Base-by-base conservation (phyloP, 2,329 filamentous ascomycete species). In the Paraphoma chrysanthemicola region DNA sequence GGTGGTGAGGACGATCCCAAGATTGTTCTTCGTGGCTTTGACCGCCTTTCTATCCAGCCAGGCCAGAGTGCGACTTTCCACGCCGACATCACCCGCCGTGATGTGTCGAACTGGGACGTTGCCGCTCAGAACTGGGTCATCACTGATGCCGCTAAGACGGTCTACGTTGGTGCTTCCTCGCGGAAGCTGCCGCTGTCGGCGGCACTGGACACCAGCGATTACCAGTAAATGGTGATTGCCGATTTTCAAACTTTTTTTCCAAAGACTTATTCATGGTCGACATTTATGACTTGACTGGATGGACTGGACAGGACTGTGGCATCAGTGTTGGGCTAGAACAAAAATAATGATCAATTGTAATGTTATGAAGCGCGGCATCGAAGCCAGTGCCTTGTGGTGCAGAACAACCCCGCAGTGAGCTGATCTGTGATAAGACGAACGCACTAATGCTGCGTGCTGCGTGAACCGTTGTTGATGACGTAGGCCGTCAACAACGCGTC, bases 71-170 rank as follows among this genome's bases (percentile, higher is more conserved):
- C 80, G 3, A 85, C 82, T 1, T 96, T 95, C 80, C 82, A 76
- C 0, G 88, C 86, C 0, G 84, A 88, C 14, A 77, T 97, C 53
- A 93, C 88, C 6, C 85, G 93, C 39, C 87, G 92, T 54, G 94
- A 97, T 71, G 66, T 97, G 53, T 92, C 89, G 73, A 95, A 93
- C 80, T 97, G 94, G 93, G 91, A 97, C 65, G 80, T 85, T 0
- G 82, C 72, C 1, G 74, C 79, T n/a, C 93, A 97, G 82, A 89
- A 97, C 81, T 98, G 94, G 93, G 85, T 92, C 44, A 80, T 88
- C 51, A 81, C 79, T 30, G 67, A 79, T 18, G 81, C 85, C 64
- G 76, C 81, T 50, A 88, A 88, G 81, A 87, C 79, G 54, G 81
- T 87, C 41, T 85, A 84, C 60, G 86, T 89, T 6, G 86, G 86